These are phyloP conservation scores for Neophaeococcomyces mojaviensis DNA, from an alignment of 2,329 filamentous ascomycete genomes.

Conservation along the genomic window DNA sequence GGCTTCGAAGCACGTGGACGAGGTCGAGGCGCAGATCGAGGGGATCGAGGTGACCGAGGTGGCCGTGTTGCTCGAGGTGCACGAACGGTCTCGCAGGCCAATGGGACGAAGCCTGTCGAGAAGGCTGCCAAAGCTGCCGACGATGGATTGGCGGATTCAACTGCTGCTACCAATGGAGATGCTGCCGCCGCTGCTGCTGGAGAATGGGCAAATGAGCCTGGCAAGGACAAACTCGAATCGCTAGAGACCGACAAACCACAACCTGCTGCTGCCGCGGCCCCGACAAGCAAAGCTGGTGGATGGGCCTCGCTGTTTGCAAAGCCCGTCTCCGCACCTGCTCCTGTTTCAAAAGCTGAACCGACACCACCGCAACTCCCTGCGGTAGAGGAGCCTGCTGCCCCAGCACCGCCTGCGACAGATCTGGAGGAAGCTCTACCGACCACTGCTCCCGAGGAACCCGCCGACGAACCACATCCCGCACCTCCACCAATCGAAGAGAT, in stretches of 20 bases:
- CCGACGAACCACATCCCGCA: slow-evolving; percentile 34
- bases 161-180: slow-evolving; percentile 22
- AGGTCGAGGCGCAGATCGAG: slow-evolving; percentile 39
- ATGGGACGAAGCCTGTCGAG: slow-evolving; percentile 33
- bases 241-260: slow-evolving; percentile 20
- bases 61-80: slow-evolving; percentile 40
- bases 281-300: slow-evolving; percentile 19
- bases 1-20: slow-evolving; percentile 40
- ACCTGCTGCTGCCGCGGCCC: slow-evolving; percentile 18
- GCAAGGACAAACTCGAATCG: slow-evolving; percentile 22
- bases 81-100: slow-evolving; percentile 35
- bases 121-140: slow-evolving; percentile 24
- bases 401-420: slow-evolving; percentile 5
- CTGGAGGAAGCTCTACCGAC: slow-evolving; percentile 22
- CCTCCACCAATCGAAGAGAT: slow-evolving; percentile 33
- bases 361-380: slow-evolving; percentile 27
- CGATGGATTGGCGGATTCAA: slow-evolving; percentile 13
- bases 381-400: slow-evolving; percentile 4
- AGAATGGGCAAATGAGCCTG: slow-evolving; percentile 23
- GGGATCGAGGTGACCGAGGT: slow-evolving; percentile 38
- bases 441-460: slow-evolving; percentile 29
- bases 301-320: slow-evolving; percentile 74
- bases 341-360: slow-evolving; percentile 45
- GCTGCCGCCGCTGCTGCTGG: slow-evolving; percentile 17
- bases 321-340: slow-evolving; percentile 39